phyloP scores from a whole-genome alignment of 2,329 filamentous ascomycete genomes.

The Botrytis squamosa region DNA sequence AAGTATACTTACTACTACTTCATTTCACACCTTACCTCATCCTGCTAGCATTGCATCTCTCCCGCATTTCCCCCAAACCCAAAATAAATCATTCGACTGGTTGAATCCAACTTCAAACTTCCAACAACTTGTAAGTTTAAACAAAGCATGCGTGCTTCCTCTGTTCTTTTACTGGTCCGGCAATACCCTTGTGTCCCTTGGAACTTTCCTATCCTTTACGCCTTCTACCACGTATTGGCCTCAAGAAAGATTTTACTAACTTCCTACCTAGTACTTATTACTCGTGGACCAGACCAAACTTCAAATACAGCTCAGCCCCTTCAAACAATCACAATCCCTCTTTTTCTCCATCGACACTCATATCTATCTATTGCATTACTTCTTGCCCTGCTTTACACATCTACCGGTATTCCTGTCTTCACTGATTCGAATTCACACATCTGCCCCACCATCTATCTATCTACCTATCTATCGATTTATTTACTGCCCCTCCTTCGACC shows the following conservation, averaged over 20 bases:
- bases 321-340: neutral
- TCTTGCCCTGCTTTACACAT: neutral
- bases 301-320: slow-evolving; percentile 3
- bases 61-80: neutral
- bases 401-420: neutral
- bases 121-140: neutral
- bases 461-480: neutral
- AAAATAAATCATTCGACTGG: neutral
- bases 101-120: neutral
- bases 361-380: neutral
- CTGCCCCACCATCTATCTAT: neutral
- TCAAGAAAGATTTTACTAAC: neutral
- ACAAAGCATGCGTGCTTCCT: neutral
- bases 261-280: neutral
- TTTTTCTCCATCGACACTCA: neutral
- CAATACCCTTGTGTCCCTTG: neutral
- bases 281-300: neutral
- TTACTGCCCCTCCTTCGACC: slow-evolving; percentile 8
- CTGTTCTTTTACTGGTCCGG: slow-evolving; percentile 5
- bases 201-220: neutral
- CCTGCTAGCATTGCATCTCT: neutral
- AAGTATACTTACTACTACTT: neutral
- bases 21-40: neutral
- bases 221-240: neutral
- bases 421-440: neutral